Evolutionary conservation across 2,329 filamentous ascomycete species (phyloP), one percentile per base, ranked within the genome.

Genomic region (Diaporthe sp.): DNA sequence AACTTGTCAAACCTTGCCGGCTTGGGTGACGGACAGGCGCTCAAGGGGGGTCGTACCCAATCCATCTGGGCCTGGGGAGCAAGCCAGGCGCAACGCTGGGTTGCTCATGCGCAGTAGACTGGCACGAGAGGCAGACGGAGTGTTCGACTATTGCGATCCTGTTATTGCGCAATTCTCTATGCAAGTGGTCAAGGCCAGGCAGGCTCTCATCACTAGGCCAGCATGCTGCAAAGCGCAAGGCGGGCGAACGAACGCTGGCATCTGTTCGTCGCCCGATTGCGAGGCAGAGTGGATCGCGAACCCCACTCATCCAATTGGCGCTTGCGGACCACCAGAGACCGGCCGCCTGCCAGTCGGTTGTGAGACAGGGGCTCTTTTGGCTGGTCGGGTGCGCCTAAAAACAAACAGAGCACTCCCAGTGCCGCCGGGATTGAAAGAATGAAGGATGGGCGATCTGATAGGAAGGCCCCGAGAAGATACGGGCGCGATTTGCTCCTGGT

Each of bases 351-450:
- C 70, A 75, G 58, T 69, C 56, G 70, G 30, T 76, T 71, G 73
- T 68, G 72, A 73, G 75, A 76, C 76, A 76, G 76, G 76, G 76
- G 70, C 63, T 39, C 75, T 66, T 72, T 74, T 69, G 37, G 19
- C n/a, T 56, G 69, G 70, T 71, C 66, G 51, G 72, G 47, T 70
- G 74, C 73, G 72, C 71, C 71, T 44, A 56, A 56, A 37, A 53
- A 63, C 32, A 63, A 42, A 55, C 42, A 71, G 70, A 63, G 17
- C 56, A 50, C 42, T 71, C 32, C 25, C 56, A 71, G 59, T 63
- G 63, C 44, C 63, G 61, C 61, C 61, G 70, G 50, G 70, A 12
- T 25, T 50, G 42, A 22, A 47, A n/a, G 19, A 63, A 32, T 44
- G 25, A 51, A 55, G 56, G 56, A 63, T 50, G 61, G 17, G 44